Conservation (phyloP, 495 filamentous ascomycete species). For the Penicillium desertorum region DNA sequence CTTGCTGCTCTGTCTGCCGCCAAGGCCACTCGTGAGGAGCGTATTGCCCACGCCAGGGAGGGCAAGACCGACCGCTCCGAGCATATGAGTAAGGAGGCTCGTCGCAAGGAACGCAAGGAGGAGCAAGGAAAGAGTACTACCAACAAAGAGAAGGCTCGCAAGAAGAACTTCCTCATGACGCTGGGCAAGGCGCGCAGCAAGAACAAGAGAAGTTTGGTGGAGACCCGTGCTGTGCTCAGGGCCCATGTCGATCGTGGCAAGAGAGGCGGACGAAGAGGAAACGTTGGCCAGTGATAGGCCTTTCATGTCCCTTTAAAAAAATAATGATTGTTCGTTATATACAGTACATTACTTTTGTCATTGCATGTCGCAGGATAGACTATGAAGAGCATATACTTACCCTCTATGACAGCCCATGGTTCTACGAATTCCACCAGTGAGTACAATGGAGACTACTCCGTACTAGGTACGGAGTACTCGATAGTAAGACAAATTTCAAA, state of each 20-base stretch:
- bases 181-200: conserved; percentile 90
- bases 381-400: neutral
- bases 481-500: too few species aligned
- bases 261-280: conserved; percentile 79
- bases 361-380: neutral
- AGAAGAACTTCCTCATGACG: conserved; percentile 99
- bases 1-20: conserved; percentile 65
- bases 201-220: conserved; percentile 85
- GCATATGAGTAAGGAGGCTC: conserved; percentile 78
- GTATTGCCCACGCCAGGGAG: conserved; percentile 72
- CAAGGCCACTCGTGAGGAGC: conserved; percentile 77
- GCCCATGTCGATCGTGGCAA: conserved; percentile 81
- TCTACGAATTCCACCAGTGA: neutral
- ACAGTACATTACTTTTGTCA: neutral
- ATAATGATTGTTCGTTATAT: conserved; percentile 13
- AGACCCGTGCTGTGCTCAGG: conserved; percentile 74
- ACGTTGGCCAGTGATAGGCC: conserved; percentile 40
- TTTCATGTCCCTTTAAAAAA: conserved; percentile 1
- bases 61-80: conserved; percentile 62
- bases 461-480: too few species aligned
- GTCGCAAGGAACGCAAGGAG: conserved; percentile 78
- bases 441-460: too few species aligned
- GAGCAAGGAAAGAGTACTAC: conserved; percentile 90
- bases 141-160: conserved; percentile 94
- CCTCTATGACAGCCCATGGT: neutral